Evolutionary conservation across 306 rosid species (phyloP).

Genomic region (Cucumis sativus): Cucumber_9930_V3 NC_026655.2:20693501-20694000

Average conservation of each 20-base stretch:
- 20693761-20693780: background rate
- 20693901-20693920: background rate
- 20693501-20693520: too few relatives aligned
- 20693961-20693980: constrained; percentile 32
- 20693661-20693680: too few relatives aligned
- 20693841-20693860: background rate
- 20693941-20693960: constrained; percentile 19
- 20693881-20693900: background rate
- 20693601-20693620: too few relatives aligned
- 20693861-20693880: constrained; percentile 4
- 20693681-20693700: background rate
- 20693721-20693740: background rate
- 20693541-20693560: too few relatives aligned
- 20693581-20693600: too few relatives aligned
- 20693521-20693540: too few relatives aligned
- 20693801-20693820: constrained; percentile 33
- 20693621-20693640: too few relatives aligned
- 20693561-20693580: too few relatives aligned
- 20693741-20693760: background rate
- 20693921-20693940: constrained; percentile 20
- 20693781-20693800: background rate
- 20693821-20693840: background rate
- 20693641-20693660: too few relatives aligned
- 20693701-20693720: too few relatives aligned
- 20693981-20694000: constrained; percentile 18